Conservation (phyloP, 805 yeast species). For the Myxozyma udenii region DNA sequence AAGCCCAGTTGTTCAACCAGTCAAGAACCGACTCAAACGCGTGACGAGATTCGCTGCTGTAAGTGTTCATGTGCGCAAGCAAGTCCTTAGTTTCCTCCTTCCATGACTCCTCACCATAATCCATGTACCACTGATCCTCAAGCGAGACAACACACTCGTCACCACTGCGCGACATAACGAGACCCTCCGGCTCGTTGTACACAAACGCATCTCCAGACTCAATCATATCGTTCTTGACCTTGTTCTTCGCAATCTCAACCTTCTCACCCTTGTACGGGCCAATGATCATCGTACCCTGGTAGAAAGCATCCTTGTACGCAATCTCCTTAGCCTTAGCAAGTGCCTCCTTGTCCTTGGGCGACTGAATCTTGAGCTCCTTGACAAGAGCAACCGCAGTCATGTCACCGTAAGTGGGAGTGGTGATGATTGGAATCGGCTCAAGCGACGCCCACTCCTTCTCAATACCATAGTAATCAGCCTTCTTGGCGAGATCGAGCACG, state of each 20-base stretch:
- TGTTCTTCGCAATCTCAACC: conserved; percentile 87
- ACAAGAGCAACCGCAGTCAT: conserved; percentile 79
- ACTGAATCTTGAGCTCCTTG: conserved; percentile 82
- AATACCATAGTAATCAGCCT: conserved; percentile 86
- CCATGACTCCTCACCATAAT: conserved; percentile 95
- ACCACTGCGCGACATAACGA: conserved; percentile 90
- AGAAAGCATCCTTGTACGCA: conserved; percentile 95
- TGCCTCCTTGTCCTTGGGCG: conserved; percentile 86
- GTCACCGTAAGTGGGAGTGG: conserved; percentile 84
- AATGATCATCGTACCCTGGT: conserved; percentile 74
- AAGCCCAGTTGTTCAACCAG: conserved; percentile 98
- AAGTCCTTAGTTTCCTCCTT: conserved; percentile 76
- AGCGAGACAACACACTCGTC: conserved; percentile 94
- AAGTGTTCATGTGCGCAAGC: conserved; percentile 70
- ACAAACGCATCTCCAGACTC: conserved; percentile 76
- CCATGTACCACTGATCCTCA: conserved; percentile 98
- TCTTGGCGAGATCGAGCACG: conserved; percentile 73
- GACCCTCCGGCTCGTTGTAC: conserved; percentile 91
- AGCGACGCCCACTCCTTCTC: conserved; percentile 79
- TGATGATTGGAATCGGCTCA: conserved; percentile 70
- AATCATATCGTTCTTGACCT: conserved; percentile 77
- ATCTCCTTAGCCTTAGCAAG: conserved; percentile 89
- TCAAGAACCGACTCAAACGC: conserved; percentile 92
- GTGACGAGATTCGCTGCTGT: conserved; percentile 75
- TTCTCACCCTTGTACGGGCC: conserved; percentile 86